Conservation (phyloP, 2,329 filamentous ascomycete species). For the Colletotrichum phormii region DNA sequence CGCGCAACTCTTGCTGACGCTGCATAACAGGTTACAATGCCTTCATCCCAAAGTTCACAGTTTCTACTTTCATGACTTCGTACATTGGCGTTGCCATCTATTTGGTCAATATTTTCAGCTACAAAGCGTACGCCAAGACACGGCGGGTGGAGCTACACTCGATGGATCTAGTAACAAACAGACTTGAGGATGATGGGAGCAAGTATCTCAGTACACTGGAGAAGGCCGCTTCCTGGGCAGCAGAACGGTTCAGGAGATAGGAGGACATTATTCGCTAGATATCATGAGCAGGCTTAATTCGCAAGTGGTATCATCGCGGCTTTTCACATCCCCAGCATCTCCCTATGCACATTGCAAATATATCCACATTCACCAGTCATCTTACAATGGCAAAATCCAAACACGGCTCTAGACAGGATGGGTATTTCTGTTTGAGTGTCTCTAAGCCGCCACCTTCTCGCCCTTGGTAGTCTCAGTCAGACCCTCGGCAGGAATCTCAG, state of each 20-base stretch:
- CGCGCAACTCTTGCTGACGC: too few relatives aligned
- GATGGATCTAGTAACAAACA: not conserved
- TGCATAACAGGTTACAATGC: too few relatives aligned
- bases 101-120: too few relatives aligned
- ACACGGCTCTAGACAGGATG: not conserved
- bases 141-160: not conserved
- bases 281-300: not conserved
- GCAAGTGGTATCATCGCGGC: not conserved
- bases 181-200: not conserved
- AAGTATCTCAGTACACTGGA: not conserved
- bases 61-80: too few relatives aligned
- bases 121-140: not conserved
- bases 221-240: not conserved
- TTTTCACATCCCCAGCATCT: not conserved
- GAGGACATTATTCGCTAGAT: not conserved
- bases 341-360: too few relatives aligned
- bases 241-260: not conserved
- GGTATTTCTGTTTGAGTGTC: not conserved
- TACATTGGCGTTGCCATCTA: too few relatives aligned
- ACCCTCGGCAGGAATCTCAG: not conserved
- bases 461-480: not conserved
- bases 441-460: slow-evolving; percentile 2
- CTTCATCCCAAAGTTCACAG: too few relatives aligned
- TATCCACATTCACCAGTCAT: not conserved
- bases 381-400: too few relatives aligned